Evolutionary conservation across 768 basidiomycete genomes (phyloP).

Genomic region (Lentinula lateritia): DNA sequence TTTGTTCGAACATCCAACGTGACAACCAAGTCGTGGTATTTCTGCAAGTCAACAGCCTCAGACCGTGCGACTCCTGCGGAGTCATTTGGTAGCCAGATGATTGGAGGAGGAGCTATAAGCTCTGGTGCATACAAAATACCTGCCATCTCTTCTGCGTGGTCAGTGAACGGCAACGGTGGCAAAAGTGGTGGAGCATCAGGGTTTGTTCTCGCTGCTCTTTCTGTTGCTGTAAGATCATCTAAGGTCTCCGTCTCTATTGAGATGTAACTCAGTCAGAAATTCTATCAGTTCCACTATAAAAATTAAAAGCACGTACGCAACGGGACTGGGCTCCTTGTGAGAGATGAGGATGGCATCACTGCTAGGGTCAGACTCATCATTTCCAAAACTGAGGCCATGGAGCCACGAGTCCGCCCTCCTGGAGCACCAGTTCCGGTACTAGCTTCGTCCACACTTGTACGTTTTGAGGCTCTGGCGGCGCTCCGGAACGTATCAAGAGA

Average conservation of each 20-base stretch:
- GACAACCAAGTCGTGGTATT: conserved; percentile 65
- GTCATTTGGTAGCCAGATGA: conserved; percentile 85
- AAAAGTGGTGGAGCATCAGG: conserved; percentile 70
- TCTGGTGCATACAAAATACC: conserved; percentile 80
- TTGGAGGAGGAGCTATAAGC: conserved; percentile 68
- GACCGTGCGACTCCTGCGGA: conserved; percentile 65
- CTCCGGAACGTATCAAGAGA: conserved; percentile 50
- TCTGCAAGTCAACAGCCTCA: conserved; percentile 71
- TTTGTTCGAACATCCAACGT: conserved; percentile 57
- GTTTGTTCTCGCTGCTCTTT: conserved; percentile 71
- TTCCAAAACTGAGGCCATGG: conserved; percentile 77
- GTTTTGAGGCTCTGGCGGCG: conserved; percentile 33
- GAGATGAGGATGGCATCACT: conserved; percentile 58
- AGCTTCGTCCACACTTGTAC: conserved; percentile 40
- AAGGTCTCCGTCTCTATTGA: conserved; percentile 62
- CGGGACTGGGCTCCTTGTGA: conserved; percentile 55
- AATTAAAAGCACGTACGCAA: conserved; percentile 44
- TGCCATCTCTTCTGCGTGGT: conserved; percentile 73
- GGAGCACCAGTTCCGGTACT: conserved; percentile 38
- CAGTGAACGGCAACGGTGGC: conserved; percentile 62
- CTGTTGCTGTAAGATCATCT: conserved; percentile 78
- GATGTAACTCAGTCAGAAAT: background rate
- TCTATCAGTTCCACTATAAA: background rate
- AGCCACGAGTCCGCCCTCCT: conserved; percentile 52
- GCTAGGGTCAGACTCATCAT: conserved; percentile 81